A percentile compares a stretch with the other conserved stretches of the same genome.
These are phyloP conservation scores for Millerozyma miso DNA, from an alignment of 805 yeast genomes.

Conservation along the genomic window DNA sequence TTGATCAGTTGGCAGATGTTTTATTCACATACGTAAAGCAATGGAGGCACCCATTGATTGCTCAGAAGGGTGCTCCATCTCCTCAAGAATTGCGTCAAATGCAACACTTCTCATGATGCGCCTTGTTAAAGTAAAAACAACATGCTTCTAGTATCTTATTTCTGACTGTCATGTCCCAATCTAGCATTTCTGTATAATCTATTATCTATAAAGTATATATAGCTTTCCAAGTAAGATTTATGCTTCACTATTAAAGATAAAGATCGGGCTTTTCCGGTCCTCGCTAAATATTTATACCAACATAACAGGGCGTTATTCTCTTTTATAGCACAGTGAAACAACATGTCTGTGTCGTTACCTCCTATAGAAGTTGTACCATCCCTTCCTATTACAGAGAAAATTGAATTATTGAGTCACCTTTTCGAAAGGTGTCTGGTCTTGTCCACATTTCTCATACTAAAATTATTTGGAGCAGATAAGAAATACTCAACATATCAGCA, in stretches of 20 bases:
- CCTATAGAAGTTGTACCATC: constrained; percentile 15
- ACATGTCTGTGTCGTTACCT: constrained; percentile 22
- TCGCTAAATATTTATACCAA: too few species aligned
- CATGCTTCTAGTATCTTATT: background rate
- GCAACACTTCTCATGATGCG: constrained; percentile 36
- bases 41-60: constrained; percentile 48
- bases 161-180: background rate
- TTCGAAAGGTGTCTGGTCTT: constrained; percentile 61
- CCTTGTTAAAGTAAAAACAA: background rate
- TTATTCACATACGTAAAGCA: constrained; percentile 44
- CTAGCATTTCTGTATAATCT: background rate
- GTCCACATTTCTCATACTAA: constrained; percentile 29
- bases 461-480: constrained; percentile 14
- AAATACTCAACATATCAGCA: constrained; percentile 19
- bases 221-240: too few species aligned
- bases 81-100: constrained; percentile 43
- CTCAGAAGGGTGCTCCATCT: constrained; percentile 41
- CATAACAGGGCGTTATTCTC: background rate
- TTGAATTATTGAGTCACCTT: constrained; percentile 46
- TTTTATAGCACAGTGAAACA: background rate
- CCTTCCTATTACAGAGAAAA: constrained; percentile 23
- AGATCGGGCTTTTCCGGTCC: background rate
- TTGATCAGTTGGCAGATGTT: constrained; percentile 39
- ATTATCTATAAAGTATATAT: background rate
- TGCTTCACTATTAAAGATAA: background rate